These are phyloP conservation scores for Malassezia nana DNA, from an alignment of 1,284 basidiomycete genomes.

Conservation along the genomic window DNA sequence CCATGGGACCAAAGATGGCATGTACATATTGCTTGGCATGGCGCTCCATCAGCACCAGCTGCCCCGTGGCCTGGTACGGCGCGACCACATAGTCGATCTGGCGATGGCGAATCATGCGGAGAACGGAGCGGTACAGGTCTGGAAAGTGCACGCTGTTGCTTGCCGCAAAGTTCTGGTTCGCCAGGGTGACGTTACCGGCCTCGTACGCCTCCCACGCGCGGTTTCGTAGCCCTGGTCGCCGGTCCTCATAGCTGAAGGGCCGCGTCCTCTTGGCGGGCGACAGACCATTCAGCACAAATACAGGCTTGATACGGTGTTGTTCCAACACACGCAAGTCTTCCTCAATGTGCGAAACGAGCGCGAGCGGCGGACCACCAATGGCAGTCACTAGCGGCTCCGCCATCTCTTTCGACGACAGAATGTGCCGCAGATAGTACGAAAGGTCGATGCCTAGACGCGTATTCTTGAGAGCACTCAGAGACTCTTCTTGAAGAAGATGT, in stretches of 20 bases:
- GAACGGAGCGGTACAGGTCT: slow-evolving; percentile 83
- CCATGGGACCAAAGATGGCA: slow-evolving; percentile 80
- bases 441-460: slow-evolving; percentile 95
- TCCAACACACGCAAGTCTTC: slow-evolving; percentile 80
- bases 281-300: slow-evolving; percentile 83
- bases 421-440: slow-evolving; percentile 70
- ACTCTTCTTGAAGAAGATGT: slow-evolving; percentile 9
- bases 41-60: slow-evolving; percentile 87
- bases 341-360: slow-evolving; percentile 61
- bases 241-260: slow-evolving; percentile 42
- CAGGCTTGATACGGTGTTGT: slow-evolving; percentile 83
- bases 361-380: slow-evolving; percentile 79
- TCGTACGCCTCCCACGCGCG: slow-evolving; percentile 46
- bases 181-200: slow-evolving; percentile 59
- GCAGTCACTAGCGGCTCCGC: slow-evolving; percentile 85
- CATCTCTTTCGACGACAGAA: slow-evolving; percentile 64
- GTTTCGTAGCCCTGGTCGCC: slow-evolving; percentile 28
- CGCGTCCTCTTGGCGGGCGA: slow-evolving; percentile 29
- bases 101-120: slow-evolving; percentile 84
- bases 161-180: slow-evolving; percentile 69
- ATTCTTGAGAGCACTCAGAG: slow-evolving; percentile 69
- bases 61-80: slow-evolving; percentile 85
- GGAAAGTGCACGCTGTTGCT: slow-evolving; percentile 55
- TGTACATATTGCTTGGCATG: slow-evolving; percentile 91
- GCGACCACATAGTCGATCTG: slow-evolving; percentile 94